Evolutionary conservation across 768 basidiomycete species (phyloP), one percentile per base, ranked within the genome.

Genomic region (Lactarius tabidus): DNA sequence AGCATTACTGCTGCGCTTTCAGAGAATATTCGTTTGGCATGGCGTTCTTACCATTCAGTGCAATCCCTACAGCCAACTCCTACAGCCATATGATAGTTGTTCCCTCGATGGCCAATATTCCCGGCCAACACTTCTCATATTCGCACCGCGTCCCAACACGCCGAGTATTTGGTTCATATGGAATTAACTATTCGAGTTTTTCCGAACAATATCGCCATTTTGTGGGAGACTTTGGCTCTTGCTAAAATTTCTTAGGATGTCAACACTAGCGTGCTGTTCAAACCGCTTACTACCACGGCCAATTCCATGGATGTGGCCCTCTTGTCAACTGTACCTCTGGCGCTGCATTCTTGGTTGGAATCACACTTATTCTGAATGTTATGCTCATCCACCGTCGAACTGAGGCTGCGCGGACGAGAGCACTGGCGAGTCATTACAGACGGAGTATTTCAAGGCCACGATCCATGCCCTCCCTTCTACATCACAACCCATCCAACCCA

Each of bases 261-360:
- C 29, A 59, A 31, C 23, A 28, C 33, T 53, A 57, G 48, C 12
- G 54, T 26, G 29, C 26, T 57, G 65, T 43, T 36, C 23, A 9
- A 33, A 18, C 38, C 51, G 57, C 26, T n/a, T n/a, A n/a, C n/a
- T 54, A 36, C 51, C 53, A 31, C 41, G 52, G 36, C 65, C 65
- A 43, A 41, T 41, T 58, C 65, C 65, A 23, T 3, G 65, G 65
- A 58, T 20, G 52, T 43, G 65, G 65, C 41, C 31, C 56, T 48
- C 28, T 26, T 65, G 59, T 26, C 28, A 8, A 48, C 33, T 62
- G 26, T 41, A 31, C 54, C 48, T 31, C 8, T 51, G 35, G 43
- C 53, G n/a, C 43, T 57, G 38, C 48, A 31, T 56, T 23, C 39
- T 56, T 15, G 35, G 65, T 9, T 53, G 39, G 23, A 18, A 53